Evolutionary conservation across 2,329 filamentous ascomycete genomes (phyloP).

Genomic region (Aspergillus neoniger): DNA sequence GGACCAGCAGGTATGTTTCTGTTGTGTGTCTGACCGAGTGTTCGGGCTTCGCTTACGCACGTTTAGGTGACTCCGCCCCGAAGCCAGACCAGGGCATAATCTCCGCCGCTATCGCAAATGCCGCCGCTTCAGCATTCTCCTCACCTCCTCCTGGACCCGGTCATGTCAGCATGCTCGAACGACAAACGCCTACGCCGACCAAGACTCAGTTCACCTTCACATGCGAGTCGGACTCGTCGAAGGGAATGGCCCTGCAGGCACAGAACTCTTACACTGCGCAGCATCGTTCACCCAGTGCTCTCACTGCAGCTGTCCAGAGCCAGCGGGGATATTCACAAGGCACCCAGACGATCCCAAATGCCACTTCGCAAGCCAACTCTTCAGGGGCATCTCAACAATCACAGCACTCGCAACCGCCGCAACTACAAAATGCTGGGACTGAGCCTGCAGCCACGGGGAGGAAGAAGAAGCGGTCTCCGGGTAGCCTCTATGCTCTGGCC

Average conservation of each 20-base stretch:
- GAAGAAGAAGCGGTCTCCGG: conserved; percentile 66
- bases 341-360: conserved; percentile 58
- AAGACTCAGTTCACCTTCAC: conserved; percentile 96
- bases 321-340: conserved; percentile 52
- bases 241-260: conserved; percentile 74
- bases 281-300: conserved; percentile 35
- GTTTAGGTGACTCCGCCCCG: conserved; percentile 39
- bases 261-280: conserved; percentile 48
- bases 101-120: conserved; percentile 86
- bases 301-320: conserved; percentile 35
- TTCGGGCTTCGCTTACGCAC: conserved; percentile 5
- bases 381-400: conserved; percentile 19
- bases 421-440: conserved; percentile 38
- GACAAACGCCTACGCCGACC: conserved; percentile 66
- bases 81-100: conserved; percentile 74
- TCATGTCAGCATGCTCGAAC: conserved; percentile 75
- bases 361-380: conserved; percentile 41
- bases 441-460: conserved; percentile 55
- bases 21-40: not conserved
- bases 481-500: conserved; percentile 71
- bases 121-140: conserved; percentile 69
- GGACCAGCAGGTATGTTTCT: conserved; percentile 37
- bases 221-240: conserved; percentile 85
- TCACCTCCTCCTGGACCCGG: conserved; percentile 67
- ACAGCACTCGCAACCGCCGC: conserved; percentile 1